Base-by-base conservation (phyloP, 2,329 filamentous ascomycete genomes). In the Hortaea sp. region DNA sequence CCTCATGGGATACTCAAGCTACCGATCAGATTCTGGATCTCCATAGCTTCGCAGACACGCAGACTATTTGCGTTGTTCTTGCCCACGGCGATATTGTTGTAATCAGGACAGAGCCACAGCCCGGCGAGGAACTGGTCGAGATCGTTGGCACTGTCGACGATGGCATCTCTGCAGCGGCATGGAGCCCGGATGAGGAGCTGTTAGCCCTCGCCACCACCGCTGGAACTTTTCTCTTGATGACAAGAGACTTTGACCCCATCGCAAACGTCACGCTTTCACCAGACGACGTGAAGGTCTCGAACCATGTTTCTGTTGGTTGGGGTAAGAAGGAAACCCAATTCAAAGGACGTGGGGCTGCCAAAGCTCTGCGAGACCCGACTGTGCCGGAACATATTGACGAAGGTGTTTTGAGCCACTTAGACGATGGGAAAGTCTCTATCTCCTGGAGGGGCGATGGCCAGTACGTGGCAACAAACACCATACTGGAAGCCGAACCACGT, bases 241-340 rank as follows among this genome's bases (percentile, higher is more conserved):
- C 88, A 46, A 78, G 88, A 52, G 81, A 82, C 28, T 94, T 97
- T 54, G 90, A 97, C 56, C 83, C 82, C 47, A 80, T 94, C 38
- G 79, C 84, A 31, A 85, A 89, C 65, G 75, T 85, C 44, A 70
- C 74, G 31, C 80, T 97, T 64, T 79, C 77, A 0, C 63, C 72
- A 0, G 86, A 89, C 94, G 66, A 76, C 94, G 52, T 84, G 84
- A 57, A 79, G 81, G n/a, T 97, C 85, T 28, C 92, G 84, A 64
- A 89, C 95, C 70, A 92, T 95, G 47, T 64, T 31, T 94, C 88
- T 13, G 90, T 98, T 20, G 92, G 92, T 42, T 98, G 92, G 92
- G 92, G 92, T 49, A 97, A 97, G 71, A 88, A 85, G 63, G 92
- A 98, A 68, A 98, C 92, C 0, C 92, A 98, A 64, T 98, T 98